Percentiles rank a stretch among this genome's conserved stretches.
These are phyloP conservation scores for Rhodotorula sp. DNA, from an alignment of 1,284 basidiomycete genomes.

Conservation along the genomic window DNA sequence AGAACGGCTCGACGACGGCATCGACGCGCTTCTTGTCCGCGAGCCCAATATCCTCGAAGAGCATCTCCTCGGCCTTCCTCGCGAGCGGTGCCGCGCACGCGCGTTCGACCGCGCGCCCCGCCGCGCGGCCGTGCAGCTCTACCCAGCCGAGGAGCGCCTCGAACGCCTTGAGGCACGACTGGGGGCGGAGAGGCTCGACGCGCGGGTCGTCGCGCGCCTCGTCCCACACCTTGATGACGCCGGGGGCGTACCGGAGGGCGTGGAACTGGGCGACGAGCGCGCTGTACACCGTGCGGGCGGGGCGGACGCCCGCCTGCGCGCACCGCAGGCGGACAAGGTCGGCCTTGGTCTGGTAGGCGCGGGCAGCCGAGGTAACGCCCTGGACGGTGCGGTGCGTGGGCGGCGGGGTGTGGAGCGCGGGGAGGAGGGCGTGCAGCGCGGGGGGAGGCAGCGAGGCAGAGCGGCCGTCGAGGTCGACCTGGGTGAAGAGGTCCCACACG, in stretches of 20 bases:
- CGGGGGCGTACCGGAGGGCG: slow-evolving; percentile 32
- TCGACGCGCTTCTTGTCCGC: slow-evolving; percentile 5
- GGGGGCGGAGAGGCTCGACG: background rate
- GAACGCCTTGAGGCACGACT: slow-evolving; percentile 16
- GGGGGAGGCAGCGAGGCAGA: slow-evolving; percentile 19
- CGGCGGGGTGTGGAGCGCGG: slow-evolving; percentile 22
- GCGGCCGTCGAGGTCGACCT: slow-evolving; percentile 29
- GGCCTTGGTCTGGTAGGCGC: slow-evolving; percentile 21
- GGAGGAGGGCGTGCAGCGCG: slow-evolving; percentile 31
- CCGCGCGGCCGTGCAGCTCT: slow-evolving; percentile 26
- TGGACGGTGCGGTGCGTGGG: slow-evolving; percentile 6
- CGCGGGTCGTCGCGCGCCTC: slow-evolving; percentile 20
- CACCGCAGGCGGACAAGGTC: slow-evolving; percentile 29
- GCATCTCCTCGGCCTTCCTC: slow-evolving; percentile 6
- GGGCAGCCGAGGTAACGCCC: slow-evolving; percentile 6
- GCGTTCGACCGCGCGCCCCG: slow-evolving; percentile 22
- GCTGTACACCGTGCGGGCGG: slow-evolving; percentile 16
- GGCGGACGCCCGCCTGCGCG: slow-evolving; percentile 22
- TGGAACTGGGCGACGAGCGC: slow-evolving; percentile 30
- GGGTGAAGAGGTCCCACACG: slow-evolving; percentile 28
- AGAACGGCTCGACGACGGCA: slow-evolving; percentile 21
- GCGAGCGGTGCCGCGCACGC: slow-evolving; percentile 30
- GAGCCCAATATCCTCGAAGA: slow-evolving; percentile 14
- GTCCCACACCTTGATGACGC: slow-evolving; percentile 30
- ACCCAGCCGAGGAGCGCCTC: slow-evolving; percentile 35